Conservation (phyloP, 805 yeast genomes). For the Kodamaea neixiangensis region DNA sequence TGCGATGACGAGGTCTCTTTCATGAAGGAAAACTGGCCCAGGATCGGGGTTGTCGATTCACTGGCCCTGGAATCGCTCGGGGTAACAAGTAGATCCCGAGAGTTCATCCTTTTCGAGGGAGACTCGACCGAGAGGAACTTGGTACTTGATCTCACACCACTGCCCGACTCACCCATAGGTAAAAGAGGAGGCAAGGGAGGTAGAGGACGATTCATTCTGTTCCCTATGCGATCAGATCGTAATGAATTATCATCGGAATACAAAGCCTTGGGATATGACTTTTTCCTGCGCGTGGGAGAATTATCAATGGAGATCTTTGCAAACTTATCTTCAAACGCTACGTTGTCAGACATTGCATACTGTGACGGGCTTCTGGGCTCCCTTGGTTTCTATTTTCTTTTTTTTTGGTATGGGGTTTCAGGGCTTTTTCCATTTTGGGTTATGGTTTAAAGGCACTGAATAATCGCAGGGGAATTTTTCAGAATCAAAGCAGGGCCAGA, state of each 20-base stretch:
- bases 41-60: constrained; percentile 15
- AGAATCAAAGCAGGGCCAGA: not conserved
- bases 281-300: constrained; percentile 24
- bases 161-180: not conserved
- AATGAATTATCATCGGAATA: constrained; percentile 13
- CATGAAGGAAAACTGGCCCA: constrained; percentile 38
- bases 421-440: not conserved
- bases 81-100: constrained; percentile 2
- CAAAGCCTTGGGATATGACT: constrained; percentile 21
- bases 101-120: constrained; percentile 4
- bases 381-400: not conserved
- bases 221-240: not conserved
- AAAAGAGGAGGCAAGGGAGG: constrained; percentile 3
- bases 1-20: constrained; percentile 40
- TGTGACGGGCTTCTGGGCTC: not conserved
- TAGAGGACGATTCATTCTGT: constrained; percentile 5
- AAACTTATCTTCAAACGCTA: constrained; percentile 29
- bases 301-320: constrained; percentile 32
- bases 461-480: not conserved
- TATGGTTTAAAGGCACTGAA: not conserved
- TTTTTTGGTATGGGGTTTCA: not conserved
- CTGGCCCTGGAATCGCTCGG: constrained; percentile 15
- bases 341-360: constrained; percentile 7
- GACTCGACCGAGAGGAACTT: constrained; percentile 1
- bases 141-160: not conserved